Conservation (phyloP, 192 early-diverging fungal genomes). For the Umbelopsis vinacea region DNA sequence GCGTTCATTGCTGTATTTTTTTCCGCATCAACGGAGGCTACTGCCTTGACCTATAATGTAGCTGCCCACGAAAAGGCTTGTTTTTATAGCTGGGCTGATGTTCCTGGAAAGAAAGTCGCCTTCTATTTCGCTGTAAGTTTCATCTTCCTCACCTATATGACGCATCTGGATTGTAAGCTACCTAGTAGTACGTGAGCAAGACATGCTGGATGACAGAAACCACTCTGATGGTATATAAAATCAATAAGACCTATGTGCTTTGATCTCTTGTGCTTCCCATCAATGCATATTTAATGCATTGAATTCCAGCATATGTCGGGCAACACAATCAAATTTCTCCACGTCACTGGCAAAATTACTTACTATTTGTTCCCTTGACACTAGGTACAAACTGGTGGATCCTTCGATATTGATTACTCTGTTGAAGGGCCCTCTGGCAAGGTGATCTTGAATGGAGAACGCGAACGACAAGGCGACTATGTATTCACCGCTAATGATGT, state of each 20-base stretch:
- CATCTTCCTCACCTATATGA: conserved; percentile 1
- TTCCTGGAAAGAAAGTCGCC: conserved; percentile 87
- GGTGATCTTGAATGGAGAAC: conserved; percentile 74
- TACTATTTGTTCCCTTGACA: neutral
- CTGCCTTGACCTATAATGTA: conserved; percentile 83
- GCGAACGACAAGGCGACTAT: conserved; percentile 95
- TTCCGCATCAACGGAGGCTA: conserved; percentile 38
- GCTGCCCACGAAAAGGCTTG: conserved; percentile 90
- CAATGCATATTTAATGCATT: too few species aligned
- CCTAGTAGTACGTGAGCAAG: too few species aligned
- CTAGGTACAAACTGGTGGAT: conserved; percentile 94
- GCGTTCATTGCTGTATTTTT: conserved; percentile 10
- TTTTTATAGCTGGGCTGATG: conserved; percentile 83
- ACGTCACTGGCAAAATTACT: neutral
- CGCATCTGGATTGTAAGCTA: neutral
- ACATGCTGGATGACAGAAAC: neutral
- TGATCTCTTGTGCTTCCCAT: too few species aligned
- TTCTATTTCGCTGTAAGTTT: conserved; percentile 97
- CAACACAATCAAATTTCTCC: too few species aligned
- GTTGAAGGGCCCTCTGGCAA: conserved; percentile 77
- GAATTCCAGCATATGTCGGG: too few species aligned
- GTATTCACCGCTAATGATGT: conserved; percentile 83
- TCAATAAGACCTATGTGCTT: too few species aligned
- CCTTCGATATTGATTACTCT: conserved; percentile 96
- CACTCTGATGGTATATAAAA: neutral